Conservation (phyloP, 2,329 filamentous ascomycete species). For the Lasiodiplodia citricola region DNA sequence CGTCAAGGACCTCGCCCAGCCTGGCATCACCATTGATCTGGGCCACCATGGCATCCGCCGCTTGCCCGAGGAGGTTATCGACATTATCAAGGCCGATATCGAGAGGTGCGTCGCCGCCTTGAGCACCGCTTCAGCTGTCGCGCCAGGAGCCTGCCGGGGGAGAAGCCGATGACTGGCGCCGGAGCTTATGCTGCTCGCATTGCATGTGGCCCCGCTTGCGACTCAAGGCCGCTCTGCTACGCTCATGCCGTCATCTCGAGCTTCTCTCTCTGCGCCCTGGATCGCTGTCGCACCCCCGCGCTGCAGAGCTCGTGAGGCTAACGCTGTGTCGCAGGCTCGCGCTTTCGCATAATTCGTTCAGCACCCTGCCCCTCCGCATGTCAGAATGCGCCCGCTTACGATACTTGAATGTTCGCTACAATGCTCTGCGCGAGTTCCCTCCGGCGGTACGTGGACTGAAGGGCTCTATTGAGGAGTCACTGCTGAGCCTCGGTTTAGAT, state of each 20-base stretch:
- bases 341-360: conserved; percentile 78
- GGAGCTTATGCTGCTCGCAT: not conserved
- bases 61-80: conserved; percentile 74
- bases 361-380: conserved; percentile 72
- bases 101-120: conserved; percentile 62
- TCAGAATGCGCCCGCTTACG: conserved; percentile 77
- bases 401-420: conserved; percentile 81
- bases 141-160: conserved; percentile 17
- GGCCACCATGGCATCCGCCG: conserved; percentile 75
- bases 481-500: conserved; percentile 62
- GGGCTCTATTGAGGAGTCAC: conserved; percentile 20
- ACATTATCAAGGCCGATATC: conserved; percentile 74
- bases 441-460: conserved; percentile 58
- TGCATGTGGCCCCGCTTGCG: not conserved
- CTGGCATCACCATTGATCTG: conserved; percentile 78
- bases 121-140: not conserved
- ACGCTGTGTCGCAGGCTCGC: conserved; percentile 64
- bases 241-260: not conserved
- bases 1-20: conserved; percentile 59
- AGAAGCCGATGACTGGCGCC: conserved; percentile 2
- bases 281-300: conserved; percentile 1
- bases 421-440: conserved; percentile 71
- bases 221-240: not conserved
- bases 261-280: conserved; percentile 1
- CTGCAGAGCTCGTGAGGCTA: conserved; percentile 13